phyloP scores from a whole-genome alignment of 306 rosid genomes.

The Vigna reflexopilosa region DNA sequence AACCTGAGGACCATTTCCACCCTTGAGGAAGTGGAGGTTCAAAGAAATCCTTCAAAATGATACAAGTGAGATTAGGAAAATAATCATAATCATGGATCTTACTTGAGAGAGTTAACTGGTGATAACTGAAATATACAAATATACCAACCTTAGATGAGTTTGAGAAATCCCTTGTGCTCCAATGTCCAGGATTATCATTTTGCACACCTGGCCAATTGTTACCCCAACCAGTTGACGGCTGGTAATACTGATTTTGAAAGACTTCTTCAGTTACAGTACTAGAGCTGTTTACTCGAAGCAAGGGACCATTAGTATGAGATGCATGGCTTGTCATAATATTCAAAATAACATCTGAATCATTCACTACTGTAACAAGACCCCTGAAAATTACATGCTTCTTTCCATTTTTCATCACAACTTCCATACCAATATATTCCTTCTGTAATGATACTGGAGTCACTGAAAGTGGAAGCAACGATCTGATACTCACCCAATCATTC shows the following conservation, averaged over 20 bases:
- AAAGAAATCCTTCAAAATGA: slow-evolving; percentile 73
- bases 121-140: neutral
- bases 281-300: slow-evolving; percentile 46
- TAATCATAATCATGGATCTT: slow-evolving; percentile 23
- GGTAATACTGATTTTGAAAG: slow-evolving; percentile 77
- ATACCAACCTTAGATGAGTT: slow-evolving; percentile 67
- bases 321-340: slow-evolving; percentile 62
- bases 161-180: slow-evolving; percentile 75
- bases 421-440: slow-evolving; percentile 79
- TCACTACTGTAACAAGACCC: slow-evolving; percentile 83
- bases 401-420: slow-evolving; percentile 89
- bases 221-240: slow-evolving; percentile 74
- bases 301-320: slow-evolving; percentile 55
- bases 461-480: slow-evolving; percentile 88
- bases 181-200: slow-evolving; percentile 63
- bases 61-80: slow-evolving; percentile 38
- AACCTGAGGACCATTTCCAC: slow-evolving; percentile 77
- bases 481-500: slow-evolving; percentile 79
- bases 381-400: slow-evolving; percentile 90
- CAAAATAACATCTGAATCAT: slow-evolving; percentile 79
- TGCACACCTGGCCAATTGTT: slow-evolving; percentile 55
- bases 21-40: slow-evolving; percentile 88
- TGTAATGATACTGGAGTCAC: slow-evolving; percentile 76
- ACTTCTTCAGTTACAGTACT: slow-evolving; percentile 60
- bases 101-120: slow-evolving; percentile 26